Conservation (phyloP, 140 eudicot genomes). For the Stevia rebaudiana region DNA sequence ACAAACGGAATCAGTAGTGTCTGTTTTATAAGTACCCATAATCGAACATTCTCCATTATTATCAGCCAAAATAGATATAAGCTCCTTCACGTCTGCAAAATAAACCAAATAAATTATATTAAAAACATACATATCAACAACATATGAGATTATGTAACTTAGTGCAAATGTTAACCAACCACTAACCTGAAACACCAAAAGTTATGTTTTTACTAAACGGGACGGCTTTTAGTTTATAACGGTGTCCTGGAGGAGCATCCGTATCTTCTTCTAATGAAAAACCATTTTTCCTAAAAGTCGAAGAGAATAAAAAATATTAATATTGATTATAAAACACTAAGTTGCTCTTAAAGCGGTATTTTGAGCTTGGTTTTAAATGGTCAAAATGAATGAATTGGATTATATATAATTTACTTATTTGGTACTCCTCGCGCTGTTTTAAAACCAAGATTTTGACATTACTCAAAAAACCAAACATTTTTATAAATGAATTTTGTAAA, state of each 20-base stretch:
- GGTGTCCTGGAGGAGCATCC: conserved; percentile 72
- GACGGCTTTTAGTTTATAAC: conserved; percentile 72
- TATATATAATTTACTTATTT: too few relatives aligned
- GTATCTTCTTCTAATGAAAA: conserved; percentile 76
- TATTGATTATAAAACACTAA: background rate
- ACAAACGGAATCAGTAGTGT: conserved; percentile 80
- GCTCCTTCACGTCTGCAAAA: conserved; percentile 78
- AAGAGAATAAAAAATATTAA: conserved; percentile 15
- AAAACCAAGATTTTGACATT: background rate
- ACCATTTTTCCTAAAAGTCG: conserved; percentile 70
- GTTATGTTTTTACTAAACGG: conserved; percentile 94
- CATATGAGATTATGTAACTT: background rate
- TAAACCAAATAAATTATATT: background rate
- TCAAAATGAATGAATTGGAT: too few relatives aligned
- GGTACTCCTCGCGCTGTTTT: background rate
- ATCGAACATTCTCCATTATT: conserved; percentile 85
- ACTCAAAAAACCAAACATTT: background rate
- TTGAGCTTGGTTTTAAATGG: background rate
- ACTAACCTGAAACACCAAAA: conserved; percentile 85
- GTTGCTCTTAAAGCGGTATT: background rate
- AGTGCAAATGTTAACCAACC: background rate
- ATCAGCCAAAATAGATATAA: conserved; percentile 77
- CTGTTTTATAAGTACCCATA: conserved; percentile 65
- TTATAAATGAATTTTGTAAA: background rate
- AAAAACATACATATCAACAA: background rate